phyloP scores from a whole-genome alignment of 352 stramenopile species.

The Phytophthora idaei region DNA sequence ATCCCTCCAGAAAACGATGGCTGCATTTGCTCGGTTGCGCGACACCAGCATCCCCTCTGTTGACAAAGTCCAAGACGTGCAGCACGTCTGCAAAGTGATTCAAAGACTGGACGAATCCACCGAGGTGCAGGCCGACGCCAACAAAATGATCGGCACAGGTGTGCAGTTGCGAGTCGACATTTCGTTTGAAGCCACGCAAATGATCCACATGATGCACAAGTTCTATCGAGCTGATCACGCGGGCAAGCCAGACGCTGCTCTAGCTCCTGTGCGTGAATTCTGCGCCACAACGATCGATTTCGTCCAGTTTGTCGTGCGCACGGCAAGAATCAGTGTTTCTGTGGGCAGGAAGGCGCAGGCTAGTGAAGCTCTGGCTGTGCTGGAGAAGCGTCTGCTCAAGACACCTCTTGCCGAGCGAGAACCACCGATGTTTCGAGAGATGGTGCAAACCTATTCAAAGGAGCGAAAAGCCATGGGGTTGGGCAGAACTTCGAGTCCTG shows the following conservation, averaged over 20 bases:
- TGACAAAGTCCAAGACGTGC: constrained; percentile 9
- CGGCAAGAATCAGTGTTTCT: constrained; percentile 15
- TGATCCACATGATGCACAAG: constrained; percentile 35
- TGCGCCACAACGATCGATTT: constrained; percentile 20
- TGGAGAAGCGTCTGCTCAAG: constrained; percentile 29
- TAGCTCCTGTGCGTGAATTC: constrained; percentile 17
- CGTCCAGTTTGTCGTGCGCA: constrained; percentile 16
- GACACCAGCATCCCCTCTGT: not conserved
- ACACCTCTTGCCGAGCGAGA: constrained; percentile 11
- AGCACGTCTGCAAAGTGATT: constrained; percentile 20
- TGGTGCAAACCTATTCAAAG: constrained; percentile 12
- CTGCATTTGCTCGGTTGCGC: constrained; percentile 12
- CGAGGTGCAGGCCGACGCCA: constrained; percentile 2
- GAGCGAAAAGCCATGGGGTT: constrained; percentile 13
- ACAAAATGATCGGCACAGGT: constrained; percentile 12
- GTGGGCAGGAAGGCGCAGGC: constrained; percentile 17
- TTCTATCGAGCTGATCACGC: constrained; percentile 18
- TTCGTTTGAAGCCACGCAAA: constrained; percentile 9
- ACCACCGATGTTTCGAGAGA: constrained; percentile 1
- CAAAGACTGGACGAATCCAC: constrained; percentile 3
- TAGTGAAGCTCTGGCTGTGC: constrained; percentile 13
- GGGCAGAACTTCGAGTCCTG: not conserved
- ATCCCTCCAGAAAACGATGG: constrained; percentile 2
- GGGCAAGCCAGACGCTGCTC: not conserved
- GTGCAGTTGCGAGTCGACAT: constrained; percentile 5